These are phyloP conservation scores for Colletotrichum spinosum DNA, from an alignment of 2,329 filamentous ascomycete species.

Conservation along the genomic window DNA sequence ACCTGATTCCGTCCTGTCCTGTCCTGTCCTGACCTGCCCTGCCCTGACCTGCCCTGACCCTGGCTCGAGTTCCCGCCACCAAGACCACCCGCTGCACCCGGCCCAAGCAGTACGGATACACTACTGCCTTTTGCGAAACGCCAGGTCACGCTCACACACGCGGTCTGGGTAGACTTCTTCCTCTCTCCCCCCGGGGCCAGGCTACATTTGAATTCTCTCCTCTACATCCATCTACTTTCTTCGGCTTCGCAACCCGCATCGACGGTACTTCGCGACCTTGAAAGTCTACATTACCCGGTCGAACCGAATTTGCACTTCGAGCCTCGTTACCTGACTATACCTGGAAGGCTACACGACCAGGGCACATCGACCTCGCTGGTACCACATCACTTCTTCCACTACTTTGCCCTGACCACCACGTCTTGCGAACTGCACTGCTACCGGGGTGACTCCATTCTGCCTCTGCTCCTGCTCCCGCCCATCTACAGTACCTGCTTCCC, in stretches of 20 bases:
- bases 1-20: too few relatives aligned
- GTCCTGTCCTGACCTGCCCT: too few relatives aligned
- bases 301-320: slow-evolving; percentile 4
- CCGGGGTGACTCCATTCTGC: too few relatives aligned
- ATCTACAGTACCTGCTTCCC: too few relatives aligned
- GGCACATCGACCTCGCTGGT: background rate
- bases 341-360: background rate
- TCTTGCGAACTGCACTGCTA: too few relatives aligned
- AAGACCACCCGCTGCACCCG: slow-evolving; percentile 31
- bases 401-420: background rate
- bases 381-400: slow-evolving; percentile 1
- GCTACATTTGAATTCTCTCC: slow-evolving; percentile 14
- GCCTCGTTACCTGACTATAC: slow-evolving; percentile 15
- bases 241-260: background rate
- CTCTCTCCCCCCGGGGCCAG: background rate
- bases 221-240: slow-evolving; percentile 22
- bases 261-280: background rate
- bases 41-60: background rate
- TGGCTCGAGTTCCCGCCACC: slow-evolving; percentile 27
- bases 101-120: background rate
- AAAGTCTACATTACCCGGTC: background rate
- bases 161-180: slow-evolving; percentile 8
- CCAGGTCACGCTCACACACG: background rate
- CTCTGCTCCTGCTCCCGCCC: too few relatives aligned
- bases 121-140: too few relatives aligned